Evolutionary conservation across 2,329 filamentous ascomycete genomes (phyloP), one percentile per base, ranked within the genome.

Genomic region (Neurospora crassa): DNA sequence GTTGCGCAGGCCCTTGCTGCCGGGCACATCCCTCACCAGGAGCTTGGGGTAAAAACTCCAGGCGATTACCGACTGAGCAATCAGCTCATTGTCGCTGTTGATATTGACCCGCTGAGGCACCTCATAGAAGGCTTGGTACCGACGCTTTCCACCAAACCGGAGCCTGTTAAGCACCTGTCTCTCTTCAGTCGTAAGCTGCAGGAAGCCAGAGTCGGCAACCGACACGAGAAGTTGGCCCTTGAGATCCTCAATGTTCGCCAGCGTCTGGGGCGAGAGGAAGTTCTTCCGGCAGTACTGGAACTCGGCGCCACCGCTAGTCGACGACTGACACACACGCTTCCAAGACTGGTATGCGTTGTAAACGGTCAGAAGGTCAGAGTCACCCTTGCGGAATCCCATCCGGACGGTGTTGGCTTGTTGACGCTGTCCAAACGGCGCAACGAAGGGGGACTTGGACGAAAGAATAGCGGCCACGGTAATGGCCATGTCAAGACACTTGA

Each of bases 11-110:
- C 92, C 93, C 82, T 94, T 96, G 37, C 84, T 83, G 29, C 84
- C 84, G 0, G 83, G 82, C 68, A 89, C 89, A 77, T 98, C 94
- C 71, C 92, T 89, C 37, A 91, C 88, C 3, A 98, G 86, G 18
- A 99, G 87, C 77, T 97, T 97, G 0, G 96, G 96, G 78, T 99
- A 98, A 83, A 99, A 97, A 69, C 93, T 94, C 88, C 93, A 97
- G 0, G 94, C 92, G 75, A 97, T 92, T 59, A 97, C 92, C 0
- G 94, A 92, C 72, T 90, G 89, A 6, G 93, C 86, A 34, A 97
- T 85, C 0, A 90, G 77, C 75, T 99, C 94, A 73, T 96, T 95
- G 70, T 90, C 87, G 74, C 92, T 94, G 78, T 96, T 91, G 40
- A 85, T 80, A 76, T 95, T 91, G 75, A 93, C 90, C 12, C 91